These are phyloP conservation scores for Acaromyces ingoldii DNA, from an alignment of 1,284 basidiomycete species.

Conservation along the genomic window DNA sequence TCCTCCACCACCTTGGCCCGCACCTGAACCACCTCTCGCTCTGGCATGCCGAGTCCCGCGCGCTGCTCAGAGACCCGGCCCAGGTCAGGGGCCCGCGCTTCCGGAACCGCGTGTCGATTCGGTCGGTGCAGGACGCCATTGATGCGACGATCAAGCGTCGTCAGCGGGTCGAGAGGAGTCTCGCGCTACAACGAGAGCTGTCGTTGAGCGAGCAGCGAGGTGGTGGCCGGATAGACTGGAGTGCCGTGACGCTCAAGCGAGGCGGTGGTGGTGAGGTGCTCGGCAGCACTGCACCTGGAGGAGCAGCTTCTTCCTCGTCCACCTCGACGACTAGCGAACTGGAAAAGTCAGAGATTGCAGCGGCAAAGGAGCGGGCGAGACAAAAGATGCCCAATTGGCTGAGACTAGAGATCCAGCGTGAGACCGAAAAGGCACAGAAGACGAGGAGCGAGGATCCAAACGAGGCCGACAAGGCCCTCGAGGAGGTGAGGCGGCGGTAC, in stretches of 20 bases:
- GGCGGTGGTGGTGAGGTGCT: no score
- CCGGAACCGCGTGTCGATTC: constrained; percentile 20
- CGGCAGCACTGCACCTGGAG: no score
- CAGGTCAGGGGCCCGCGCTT: constrained; percentile 24
- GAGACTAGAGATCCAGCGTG: constrained; percentile 25
- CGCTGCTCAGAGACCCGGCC: constrained; percentile 41
- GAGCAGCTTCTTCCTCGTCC: no score
- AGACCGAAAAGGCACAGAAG: constrained; percentile 17
- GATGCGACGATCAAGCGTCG: constrained; percentile 3
- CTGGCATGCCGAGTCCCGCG: constrained; percentile 44
- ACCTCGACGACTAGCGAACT: constrained; percentile 1
- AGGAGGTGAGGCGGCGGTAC: constrained; percentile 32
- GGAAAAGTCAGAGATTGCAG: constrained; percentile 8
- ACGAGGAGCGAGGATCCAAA: no score
- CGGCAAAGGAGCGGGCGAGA: constrained; percentile 8
- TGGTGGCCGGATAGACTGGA: no score
- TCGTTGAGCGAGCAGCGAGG: no score
- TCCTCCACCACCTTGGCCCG: constrained; percentile 43
- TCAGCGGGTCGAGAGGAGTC: not conserved
- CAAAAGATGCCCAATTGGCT: constrained; percentile 45
- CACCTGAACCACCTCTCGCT: constrained; percentile 36
- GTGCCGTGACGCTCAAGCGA: no score
- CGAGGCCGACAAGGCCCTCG: no score
- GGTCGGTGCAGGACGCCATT: constrained; percentile 22
- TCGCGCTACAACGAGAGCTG: no score